Base-by-base conservation (phyloP, 345 rosid genomes). In the Psidium friedrichsthalianum region DNA sequence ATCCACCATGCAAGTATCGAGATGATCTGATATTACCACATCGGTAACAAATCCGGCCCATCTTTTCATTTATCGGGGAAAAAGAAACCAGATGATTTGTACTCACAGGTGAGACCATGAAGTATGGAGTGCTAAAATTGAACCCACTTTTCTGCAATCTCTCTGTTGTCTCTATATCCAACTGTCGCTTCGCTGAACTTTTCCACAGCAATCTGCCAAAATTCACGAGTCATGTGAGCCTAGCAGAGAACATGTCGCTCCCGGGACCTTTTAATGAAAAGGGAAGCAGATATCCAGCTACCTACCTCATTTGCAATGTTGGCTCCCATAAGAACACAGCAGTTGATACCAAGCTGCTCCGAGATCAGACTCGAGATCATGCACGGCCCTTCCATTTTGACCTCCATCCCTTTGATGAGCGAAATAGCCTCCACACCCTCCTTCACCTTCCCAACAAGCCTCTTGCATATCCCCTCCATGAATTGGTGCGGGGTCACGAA, bases 131-230 rank as follows among this genome's bases (percentile, higher is more conserved):
- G 85, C 88, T 91, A 90, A 97, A 97, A 82, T 85, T 91, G 94
- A 90, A 97, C 98, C 99, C 99, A 95, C 86, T 91, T 92, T 82
- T 92, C 96, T 9, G 98, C 98, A 85, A 88, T 91, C 82, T 90
- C 96, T 88, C 47, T 92, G 88, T 90, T 92, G 25, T 87, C 93
- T 90, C 95, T 91, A 87, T 91, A 96, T 61, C 99, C 99, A 84
- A 97, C 95, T 25, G 98, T 97, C 13, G 98, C 99, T 92, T 97
- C 99, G 56, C 99, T 97, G 85, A 97, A 94, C 88, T 96, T 94
- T 91, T 94, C 98, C 86, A 90, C 92, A 6, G 99, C 98, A 88
- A 97, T 97, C 98, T 96, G 89, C 88, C 83, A 36, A 87, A 85
- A 82, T 18, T 32, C 25, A 6, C 15, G 3, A 51, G 47, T 16